Evolutionary conservation across 768 basidiomycete species (phyloP), one percentile per base, ranked within the genome.

Genomic region (Termitomyces sp.): DNA sequence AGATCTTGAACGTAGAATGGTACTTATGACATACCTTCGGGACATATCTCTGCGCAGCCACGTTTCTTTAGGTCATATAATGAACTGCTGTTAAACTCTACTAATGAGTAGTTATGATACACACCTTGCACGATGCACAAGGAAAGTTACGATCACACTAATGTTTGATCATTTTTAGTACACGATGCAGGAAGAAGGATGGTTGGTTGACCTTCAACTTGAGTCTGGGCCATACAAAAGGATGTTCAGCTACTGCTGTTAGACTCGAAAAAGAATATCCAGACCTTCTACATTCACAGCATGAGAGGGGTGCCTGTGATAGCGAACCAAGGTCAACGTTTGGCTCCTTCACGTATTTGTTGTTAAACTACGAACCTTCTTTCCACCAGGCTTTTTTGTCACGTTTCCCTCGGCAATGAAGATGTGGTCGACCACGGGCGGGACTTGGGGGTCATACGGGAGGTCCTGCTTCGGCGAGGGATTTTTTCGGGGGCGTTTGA

Each of bases 21-120:
- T 35, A 28, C n/a, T 25, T 17, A 48, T 21, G 17, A 60, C 71
- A n/a, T 52, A 82, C 83, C 84, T 64, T 83, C 80, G 21, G 84
- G 84, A 64, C 84, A 85, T 60, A 85, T 85, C 63, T 84, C 82
- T 16, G 83, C 80, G 56, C 83, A 84, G 2, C 86, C 83, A 37
- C 84, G 78, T 74, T 85, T 84, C 64, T 82, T 63, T 66, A 70
- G 32, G 57, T 27, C 17, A 56, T 23, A 39, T n/a, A n/a, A n/a
- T 43, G 10, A 58, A 48, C 30, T 19, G 40, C 52, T 52, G 25
- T 51, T 53, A 45, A 34, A 39, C 12, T 56, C n/a, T 21, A 23
- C 57, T 49, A 19, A 50, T 58, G 54, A 56, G n/a, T 14, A 32
- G 30, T 34, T 5, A n/a, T 23, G 8, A 49, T 23, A 27, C 62